phyloP scores from a whole-genome alignment of 805 yeast species.

The Limtongia smithiae region DNA sequence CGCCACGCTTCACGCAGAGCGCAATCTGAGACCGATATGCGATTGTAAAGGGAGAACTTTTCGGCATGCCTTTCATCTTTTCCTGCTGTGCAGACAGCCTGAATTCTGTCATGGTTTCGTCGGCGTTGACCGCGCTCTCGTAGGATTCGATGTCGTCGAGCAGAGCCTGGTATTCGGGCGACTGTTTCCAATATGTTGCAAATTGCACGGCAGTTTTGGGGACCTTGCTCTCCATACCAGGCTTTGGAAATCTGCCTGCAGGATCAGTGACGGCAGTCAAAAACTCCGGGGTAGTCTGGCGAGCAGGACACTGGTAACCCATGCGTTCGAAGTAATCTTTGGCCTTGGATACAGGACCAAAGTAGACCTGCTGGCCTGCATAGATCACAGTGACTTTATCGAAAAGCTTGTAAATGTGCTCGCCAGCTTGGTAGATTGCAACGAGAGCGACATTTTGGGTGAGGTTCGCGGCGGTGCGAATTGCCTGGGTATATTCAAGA shows the following conservation, averaged over 20 bases:
- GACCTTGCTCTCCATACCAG: slow-evolving; percentile 46
- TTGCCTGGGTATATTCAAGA: slow-evolving; percentile 55
- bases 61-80: slow-evolving; percentile 40
- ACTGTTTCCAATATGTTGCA: slow-evolving; percentile 47
- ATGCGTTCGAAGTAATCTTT: slow-evolving; percentile 47
- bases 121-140: slow-evolving; percentile 15
- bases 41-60: slow-evolving; percentile 44
- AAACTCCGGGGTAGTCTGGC: slow-evolving; percentile 51
- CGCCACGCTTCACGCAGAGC: slow-evolving; percentile 21
- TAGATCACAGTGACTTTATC: slow-evolving; percentile 53
- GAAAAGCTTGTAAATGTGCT: slow-evolving; percentile 51
- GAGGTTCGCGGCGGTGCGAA: slow-evolving; percentile 52
- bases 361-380: slow-evolving; percentile 55
- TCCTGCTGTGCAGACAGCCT: slow-evolving; percentile 37
- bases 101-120: slow-evolving; percentile 31
- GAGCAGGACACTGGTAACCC: slow-evolving; percentile 55
- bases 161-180: slow-evolving; percentile 43
- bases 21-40: slow-evolving; percentile 47
- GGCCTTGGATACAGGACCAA: slow-evolving; percentile 47
- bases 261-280: slow-evolving; percentile 43
- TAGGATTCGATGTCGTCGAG: slow-evolving; percentile 45
- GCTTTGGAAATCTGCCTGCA: slow-evolving; percentile 44
- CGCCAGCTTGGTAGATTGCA: slow-evolving; percentile 59
- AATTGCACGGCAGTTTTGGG: slow-evolving; percentile 46
- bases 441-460: slow-evolving; percentile 52